phyloP scores from a whole-genome alignment of 257 asterid genomes.

The Plantago ovata region DNA sequence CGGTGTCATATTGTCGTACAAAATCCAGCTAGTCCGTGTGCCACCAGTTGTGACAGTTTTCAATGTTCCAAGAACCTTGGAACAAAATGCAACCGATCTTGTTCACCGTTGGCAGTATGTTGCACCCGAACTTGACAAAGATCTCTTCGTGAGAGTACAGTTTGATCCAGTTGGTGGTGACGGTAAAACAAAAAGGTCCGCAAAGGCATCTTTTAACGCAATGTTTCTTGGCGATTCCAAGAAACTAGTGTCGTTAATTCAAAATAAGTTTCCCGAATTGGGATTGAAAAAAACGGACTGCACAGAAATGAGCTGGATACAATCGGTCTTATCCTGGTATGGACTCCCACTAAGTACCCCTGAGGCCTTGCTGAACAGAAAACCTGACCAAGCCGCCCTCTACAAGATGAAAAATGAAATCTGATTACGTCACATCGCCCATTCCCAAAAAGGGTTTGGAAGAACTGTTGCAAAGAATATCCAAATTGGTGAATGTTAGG shows the following conservation, averaged over 20 bases:
- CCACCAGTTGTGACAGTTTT: slow-evolving; percentile 24
- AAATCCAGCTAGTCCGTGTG: slow-evolving; percentile 23
- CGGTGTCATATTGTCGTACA: slow-evolving; percentile 23
- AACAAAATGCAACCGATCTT: slow-evolving; percentile 16
- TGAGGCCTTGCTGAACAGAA: slow-evolving; percentile 15
- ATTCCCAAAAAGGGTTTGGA: slow-evolving; percentile 5
- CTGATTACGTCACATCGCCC: slow-evolving; percentile 35
- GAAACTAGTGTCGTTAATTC: slow-evolving; percentile 6
- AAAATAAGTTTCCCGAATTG: slow-evolving; percentile 24
- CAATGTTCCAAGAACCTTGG: slow-evolving; percentile 10
- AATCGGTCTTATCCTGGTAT: slow-evolving; percentile 19
- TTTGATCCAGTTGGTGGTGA: background rate
- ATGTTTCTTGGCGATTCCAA: slow-evolving; percentile 26
- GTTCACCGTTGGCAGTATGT: slow-evolving; percentile 30
- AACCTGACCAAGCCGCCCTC: background rate
- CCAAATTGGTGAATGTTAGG: background rate
- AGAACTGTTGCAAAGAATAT: background rate
- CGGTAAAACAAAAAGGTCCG: background rate
- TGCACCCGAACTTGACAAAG: slow-evolving; percentile 5
- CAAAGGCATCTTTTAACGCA: slow-evolving; percentile 20
- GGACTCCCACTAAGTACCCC: background rate
- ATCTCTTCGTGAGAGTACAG: slow-evolving; percentile 16
- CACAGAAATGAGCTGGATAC: slow-evolving; percentile 30
- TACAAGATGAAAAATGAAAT: slow-evolving; percentile 29
- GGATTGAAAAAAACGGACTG: slow-evolving; percentile 28